Percentiles rank a stretch among this genome's conserved stretches.
Conservation (phyloP, 1,139 yeast species). For the Suhomyces maxii region DNA sequence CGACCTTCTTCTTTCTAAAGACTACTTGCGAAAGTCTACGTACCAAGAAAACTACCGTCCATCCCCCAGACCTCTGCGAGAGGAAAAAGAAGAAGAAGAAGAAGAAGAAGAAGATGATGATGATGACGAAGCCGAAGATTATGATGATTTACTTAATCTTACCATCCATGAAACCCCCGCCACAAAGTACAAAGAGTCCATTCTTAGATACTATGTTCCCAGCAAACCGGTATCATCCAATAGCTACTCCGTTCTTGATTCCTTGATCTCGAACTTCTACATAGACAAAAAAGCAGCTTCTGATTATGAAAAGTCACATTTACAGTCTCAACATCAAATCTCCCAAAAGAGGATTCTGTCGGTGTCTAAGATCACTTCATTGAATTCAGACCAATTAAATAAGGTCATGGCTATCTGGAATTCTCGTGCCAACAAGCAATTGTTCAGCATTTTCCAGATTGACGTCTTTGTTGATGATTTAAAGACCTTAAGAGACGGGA, state of each 20-base stretch:
- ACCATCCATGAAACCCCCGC: constrained; percentile 7
- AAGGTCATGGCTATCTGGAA: constrained; percentile 29
- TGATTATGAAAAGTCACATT: constrained; percentile 10
- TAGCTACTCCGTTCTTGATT: constrained; percentile 14
- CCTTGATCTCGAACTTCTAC: constrained; percentile 15
- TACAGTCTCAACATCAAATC: constrained; percentile 8
- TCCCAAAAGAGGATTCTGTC: constrained; percentile 9
- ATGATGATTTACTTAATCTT: constrained; percentile 3
- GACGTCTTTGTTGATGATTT: constrained; percentile 70
- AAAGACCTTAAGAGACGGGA: constrained; percentile 63
- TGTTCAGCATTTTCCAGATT: constrained; percentile 40
- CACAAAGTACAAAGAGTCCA: constrained; percentile 11
- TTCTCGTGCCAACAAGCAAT: constrained; percentile 16
- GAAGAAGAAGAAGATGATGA: too few relatives aligned
- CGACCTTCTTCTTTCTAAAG: constrained; percentile 11
- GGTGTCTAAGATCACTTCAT: constrained; percentile 11
- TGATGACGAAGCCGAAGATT: constrained; percentile 1
- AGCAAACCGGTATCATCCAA: constrained; percentile 12
- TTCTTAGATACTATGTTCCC: constrained; percentile 13
- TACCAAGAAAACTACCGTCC: constrained; percentile 15
- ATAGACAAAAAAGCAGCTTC: constrained; percentile 13
- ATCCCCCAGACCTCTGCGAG: neutral
- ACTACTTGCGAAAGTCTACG: constrained; percentile 11
- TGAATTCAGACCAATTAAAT: constrained; percentile 15
- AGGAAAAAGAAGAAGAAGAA: too few relatives aligned